Conservation (phyloP, 495 filamentous ascomycete species). For the Patellaria atrata region DNA sequence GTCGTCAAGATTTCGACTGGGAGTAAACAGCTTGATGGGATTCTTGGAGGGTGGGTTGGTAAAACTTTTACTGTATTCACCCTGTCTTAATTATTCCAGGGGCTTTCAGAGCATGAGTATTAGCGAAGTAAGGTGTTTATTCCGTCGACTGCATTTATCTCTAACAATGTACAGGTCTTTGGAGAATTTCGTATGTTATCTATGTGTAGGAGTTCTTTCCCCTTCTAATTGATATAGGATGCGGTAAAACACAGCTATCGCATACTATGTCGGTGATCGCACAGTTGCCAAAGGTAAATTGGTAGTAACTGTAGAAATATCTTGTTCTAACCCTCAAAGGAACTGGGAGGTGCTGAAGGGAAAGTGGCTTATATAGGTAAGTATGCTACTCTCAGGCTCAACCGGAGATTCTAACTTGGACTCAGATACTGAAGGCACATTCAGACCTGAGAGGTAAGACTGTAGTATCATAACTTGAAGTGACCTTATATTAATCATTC, state of each 20-base stretch:
- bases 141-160: neutral
- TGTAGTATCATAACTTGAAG: neutral
- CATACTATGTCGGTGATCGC: slow-evolving; percentile 30
- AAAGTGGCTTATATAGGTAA: slow-evolving; percentile 64
- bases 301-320: neutral
- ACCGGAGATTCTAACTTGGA: slow-evolving; percentile 2
- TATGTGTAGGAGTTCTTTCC: neutral
- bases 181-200: slow-evolving; percentile 54
- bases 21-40: slow-evolving; percentile 61
- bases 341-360: slow-evolving; percentile 59
- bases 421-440: slow-evolving; percentile 63
- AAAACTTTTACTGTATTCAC: neutral
- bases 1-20: slow-evolving; percentile 59
- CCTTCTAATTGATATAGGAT: slow-evolving; percentile 27
- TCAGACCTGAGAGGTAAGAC: slow-evolving; percentile 56
- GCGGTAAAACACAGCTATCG: slow-evolving; percentile 49
- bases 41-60: slow-evolving; percentile 45
- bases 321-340: slow-evolving; percentile 23
- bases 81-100: slow-evolving; percentile 24
- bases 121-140: slow-evolving; percentile 42
- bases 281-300: slow-evolving; percentile 25
- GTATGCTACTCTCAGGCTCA: neutral
- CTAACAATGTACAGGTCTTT: slow-evolving; percentile 27
- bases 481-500: neutral
- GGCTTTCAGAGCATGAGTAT: slow-evolving; percentile 74